Conservation (phyloP, 2,329 filamentous ascomycete genomes). For the Cercospora sesami region DNA sequence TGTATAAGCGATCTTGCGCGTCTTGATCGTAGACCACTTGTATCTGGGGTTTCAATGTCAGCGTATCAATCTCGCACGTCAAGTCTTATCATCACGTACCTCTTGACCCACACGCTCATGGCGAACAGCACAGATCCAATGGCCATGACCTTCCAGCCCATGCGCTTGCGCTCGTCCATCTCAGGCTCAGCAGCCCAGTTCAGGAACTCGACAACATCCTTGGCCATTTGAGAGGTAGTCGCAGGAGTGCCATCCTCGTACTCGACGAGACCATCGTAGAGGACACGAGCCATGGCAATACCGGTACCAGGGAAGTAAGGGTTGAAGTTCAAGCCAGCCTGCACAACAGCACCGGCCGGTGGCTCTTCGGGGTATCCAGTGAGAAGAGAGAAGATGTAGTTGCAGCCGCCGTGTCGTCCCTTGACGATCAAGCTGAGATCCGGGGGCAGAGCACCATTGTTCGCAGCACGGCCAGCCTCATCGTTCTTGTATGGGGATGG, state of each 20-base stretch:
- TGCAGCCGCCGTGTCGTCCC: slow-evolving; percentile 92
- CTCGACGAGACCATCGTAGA: slow-evolving; percentile 96
- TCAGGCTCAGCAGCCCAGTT: slow-evolving; percentile 99
- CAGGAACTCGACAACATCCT: slow-evolving; percentile 97
- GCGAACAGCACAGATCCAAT: slow-evolving; percentile 77
- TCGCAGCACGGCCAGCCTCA: slow-evolving; percentile 94
- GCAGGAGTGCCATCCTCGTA: slow-evolving; percentile 96
- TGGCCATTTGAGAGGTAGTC: slow-evolving; percentile 97
- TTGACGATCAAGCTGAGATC: slow-evolving; percentile 98
- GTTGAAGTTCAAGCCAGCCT: slow-evolving; percentile 97
- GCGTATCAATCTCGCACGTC: slow-evolving; percentile 12
- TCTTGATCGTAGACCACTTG: slow-evolving; percentile 97
- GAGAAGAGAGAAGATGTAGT: slow-evolving; percentile 97
- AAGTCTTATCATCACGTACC: slow-evolving; percentile 46
- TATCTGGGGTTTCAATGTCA: slow-evolving; percentile 56
- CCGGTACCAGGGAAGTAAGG: slow-evolving; percentile 99
- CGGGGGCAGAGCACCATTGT: slow-evolving; percentile 95
- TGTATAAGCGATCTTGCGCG: slow-evolving; percentile 69
- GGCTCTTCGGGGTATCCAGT: slow-evolving; percentile 97
- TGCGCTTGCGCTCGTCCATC: slow-evolving; percentile 99
- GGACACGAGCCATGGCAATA: slow-evolving; percentile 97
- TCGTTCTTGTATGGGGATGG: slow-evolving; percentile 97
- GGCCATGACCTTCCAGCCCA: slow-evolving; percentile 94
- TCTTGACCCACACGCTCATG: slow-evolving; percentile 94
- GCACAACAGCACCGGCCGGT: slow-evolving; percentile 82